phyloP scores from a whole-genome alignment of 75 land plant species.

The Cryptomeria japonica region DNA sequence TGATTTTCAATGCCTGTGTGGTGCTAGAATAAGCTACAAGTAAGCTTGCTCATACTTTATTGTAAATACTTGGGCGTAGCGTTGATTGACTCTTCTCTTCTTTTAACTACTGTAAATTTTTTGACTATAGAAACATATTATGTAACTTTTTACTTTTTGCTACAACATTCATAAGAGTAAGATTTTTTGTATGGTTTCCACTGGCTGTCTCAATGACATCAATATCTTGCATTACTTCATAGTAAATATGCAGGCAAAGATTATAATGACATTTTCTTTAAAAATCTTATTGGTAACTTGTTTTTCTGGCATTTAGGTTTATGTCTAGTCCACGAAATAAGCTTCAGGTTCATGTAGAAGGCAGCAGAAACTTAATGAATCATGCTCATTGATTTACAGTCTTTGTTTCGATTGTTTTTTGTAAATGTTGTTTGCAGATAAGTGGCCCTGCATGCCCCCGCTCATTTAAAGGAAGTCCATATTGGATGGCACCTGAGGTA shows the following conservation, averaged over 20 bases:
- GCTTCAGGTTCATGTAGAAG: neutral
- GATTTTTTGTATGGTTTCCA: neutral
- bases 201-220: neutral
- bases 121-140: neutral
- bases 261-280: neutral
- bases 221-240: neutral
- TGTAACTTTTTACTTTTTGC: no score
- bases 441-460: slow-evolving; percentile 10
- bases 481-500: slow-evolving; percentile 49
- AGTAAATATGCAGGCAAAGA: neutral
- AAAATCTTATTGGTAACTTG: neutral
- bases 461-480: slow-evolving; percentile 32
- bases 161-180: neutral
- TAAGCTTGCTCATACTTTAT: no score
- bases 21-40: no score
- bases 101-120: neutral
- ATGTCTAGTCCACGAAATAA: neutral
- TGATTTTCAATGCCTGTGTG: no score
- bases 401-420: neutral
- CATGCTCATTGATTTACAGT: neutral
- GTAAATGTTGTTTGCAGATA: slow-evolving; percentile 15
- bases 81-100: neutral
- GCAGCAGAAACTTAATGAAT: neutral
- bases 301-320: neutral
- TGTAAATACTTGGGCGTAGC: neutral